Percentiles rank a stretch among this genome's conserved stretches.
These are phyloP conservation scores for Orychophragmus violaceus DNA, from an alignment of 345 rosid species.

Conservation along the genomic window DNA sequence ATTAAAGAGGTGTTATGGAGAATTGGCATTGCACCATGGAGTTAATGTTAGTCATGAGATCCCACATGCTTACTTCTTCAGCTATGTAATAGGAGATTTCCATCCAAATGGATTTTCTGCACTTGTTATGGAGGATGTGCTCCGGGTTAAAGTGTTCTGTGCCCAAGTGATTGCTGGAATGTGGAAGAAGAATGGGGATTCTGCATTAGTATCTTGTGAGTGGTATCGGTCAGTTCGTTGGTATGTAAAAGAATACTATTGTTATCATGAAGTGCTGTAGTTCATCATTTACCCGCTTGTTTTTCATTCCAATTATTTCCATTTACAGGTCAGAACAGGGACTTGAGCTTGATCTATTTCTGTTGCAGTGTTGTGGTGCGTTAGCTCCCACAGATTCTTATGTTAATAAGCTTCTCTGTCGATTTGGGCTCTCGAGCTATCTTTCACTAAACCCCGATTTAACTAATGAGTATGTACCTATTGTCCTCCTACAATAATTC, in stretches of 20 bases:
- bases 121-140: slow-evolving; percentile 80
- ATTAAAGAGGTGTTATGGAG: slow-evolving; percentile 56
- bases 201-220: slow-evolving; percentile 57
- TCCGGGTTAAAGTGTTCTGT: slow-evolving; percentile 84
- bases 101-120: slow-evolving; percentile 82
- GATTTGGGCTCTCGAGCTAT: slow-evolving; percentile 73
- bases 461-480: slow-evolving; percentile 55
- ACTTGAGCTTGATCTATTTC: slow-evolving; percentile 90
- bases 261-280: slow-evolving; percentile 9
- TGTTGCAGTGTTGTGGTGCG: slow-evolving; percentile 95
- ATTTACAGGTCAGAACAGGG: slow-evolving; percentile 84
- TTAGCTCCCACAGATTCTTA: slow-evolving; percentile 83
- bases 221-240: slow-evolving; percentile 81
- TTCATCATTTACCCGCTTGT: slow-evolving; percentile 9
- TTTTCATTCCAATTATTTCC: slow-evolving; percentile 21
- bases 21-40: slow-evolving; percentile 33
- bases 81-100: slow-evolving; percentile 48
- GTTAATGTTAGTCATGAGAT: slow-evolving; percentile 25
- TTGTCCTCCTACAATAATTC: neutral
- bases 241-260: slow-evolving; percentile 37
- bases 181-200: slow-evolving; percentile 94
- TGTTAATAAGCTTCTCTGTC: slow-evolving; percentile 63
- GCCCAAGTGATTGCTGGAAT: slow-evolving; percentile 88
- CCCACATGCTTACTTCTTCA: slow-evolving; percentile 56
- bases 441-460: slow-evolving; percentile 47